Evolutionary conservation across 1,284 basidiomycete genomes (phyloP), one percentile per base, ranked within the genome.

Genomic region (Austroboletus niveus): DNA sequence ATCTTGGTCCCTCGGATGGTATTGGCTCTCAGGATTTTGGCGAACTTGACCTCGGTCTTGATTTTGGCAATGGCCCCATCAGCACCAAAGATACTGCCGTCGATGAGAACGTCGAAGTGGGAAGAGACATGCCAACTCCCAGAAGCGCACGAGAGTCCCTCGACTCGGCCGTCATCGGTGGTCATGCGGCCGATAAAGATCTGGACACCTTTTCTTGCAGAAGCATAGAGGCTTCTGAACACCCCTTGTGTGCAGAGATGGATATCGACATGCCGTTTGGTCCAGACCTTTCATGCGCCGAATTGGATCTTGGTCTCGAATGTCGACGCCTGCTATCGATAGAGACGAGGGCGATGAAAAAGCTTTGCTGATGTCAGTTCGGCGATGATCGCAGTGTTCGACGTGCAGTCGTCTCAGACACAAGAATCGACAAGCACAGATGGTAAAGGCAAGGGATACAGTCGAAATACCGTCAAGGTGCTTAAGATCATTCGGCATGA

Each of bases 401-500:
- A 96, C 64, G 72, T 79, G 39, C 82, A 85, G 55, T 63, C 66
- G n/a, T 78, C 75, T 17, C 80, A 81, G 61, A 69, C 69, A 45
- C 73, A 77, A 56, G 68, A 63, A 38, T 65, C 70, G 34, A 74
- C 70, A 32, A 74, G 63, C 34, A 59, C 54, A 32, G 77, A 77
- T 17, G 73, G 75, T 35, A 81, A 87, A 51, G 79, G 83, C 39
- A 86, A 85, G 60, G 87, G 90, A 7, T 89, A 91, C 69, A 92
- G 89, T 70, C 89, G 87, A 74, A 95, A 94, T 63, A 98, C 95
- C 0, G 79, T 92, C 42, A 94, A 93, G 70, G 95, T 96, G 0
- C 75, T 97, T 50, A 77, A 81, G n/a, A 75, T 98, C 53, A 77
- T 98, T 54, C 80, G 92, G 48, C 79, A 79, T 57, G 90, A 94